Base-by-base conservation (phyloP, 495 filamentous ascomycete genomes). In the Hyaloscypha hepaticicola region DNA sequence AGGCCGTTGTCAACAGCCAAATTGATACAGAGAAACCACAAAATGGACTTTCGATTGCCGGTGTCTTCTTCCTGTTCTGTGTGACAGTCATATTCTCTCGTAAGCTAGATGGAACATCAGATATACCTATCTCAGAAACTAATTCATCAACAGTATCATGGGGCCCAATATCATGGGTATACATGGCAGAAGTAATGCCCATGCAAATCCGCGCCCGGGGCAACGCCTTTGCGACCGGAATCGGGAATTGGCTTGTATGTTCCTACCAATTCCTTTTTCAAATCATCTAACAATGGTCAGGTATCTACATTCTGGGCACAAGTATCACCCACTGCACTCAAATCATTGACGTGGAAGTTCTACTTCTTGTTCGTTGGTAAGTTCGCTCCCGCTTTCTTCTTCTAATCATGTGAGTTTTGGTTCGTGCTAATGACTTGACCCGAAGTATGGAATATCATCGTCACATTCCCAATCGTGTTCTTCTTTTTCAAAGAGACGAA, bases 181-280 rank as follows among this genome's bases (percentile, higher is more conserved):
- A 83, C 80, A 77, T 88, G 63, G 83, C 86, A 21, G 88, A 91
- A 75, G 81, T 93, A 63, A 89, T 88, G 68, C 90, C 90, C 9
- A 85, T 91, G 74, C 85, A 86, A 72, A 92, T 88, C 16, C 83
- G 90, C 62, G 86, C 84, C 41, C 88, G 90, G 78, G 90, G 88
- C 33, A 92, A 91, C 68, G 88, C 90, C 16, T 80, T 90, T 31
- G 68, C 68, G n/a, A 70, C 68, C 2, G 68, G 68, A 5, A 67
- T 70, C 49, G 68, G 68, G 1, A 70, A 70, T 41, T 70, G 68
- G 68, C 61, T 70, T 14, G 68, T 70, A 14, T 4, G 38, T 3
- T 16, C 9, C 3, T 16, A 9, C 38, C n/a, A n/a, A n/a, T 0
- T 1, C 38, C 38, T 16, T 16, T 14, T 16, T 16, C 16, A 45